Evolutionary conservation across 352 stramenopile species (phyloP).

Genomic region (Globisporangium paroecandrum): DNA sequence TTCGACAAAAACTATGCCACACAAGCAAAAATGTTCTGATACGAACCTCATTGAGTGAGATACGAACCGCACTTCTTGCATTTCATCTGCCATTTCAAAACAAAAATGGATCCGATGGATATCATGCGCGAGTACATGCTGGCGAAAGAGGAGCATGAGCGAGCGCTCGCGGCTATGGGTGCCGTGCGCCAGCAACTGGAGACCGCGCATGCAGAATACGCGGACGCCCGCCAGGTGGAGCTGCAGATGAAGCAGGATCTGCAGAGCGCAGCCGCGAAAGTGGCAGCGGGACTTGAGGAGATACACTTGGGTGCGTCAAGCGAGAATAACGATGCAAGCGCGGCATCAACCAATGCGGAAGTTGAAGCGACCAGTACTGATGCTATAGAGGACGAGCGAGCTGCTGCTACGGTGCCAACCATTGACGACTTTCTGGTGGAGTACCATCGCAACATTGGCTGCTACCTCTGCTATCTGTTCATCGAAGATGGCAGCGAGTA

Average conservation of each 20-base stretch:
- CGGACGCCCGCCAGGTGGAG: constrained; percentile 24
- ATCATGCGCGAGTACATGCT: constrained; percentile 34
- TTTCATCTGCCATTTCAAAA: neutral
- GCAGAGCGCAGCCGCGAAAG: constrained; percentile 4
- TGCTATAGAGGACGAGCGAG: constrained; percentile 1
- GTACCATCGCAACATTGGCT: constrained; percentile 80
- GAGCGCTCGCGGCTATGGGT: constrained; percentile 27
- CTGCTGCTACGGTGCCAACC: neutral
- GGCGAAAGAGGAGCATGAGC: constrained; percentile 40
- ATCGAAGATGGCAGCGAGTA: constrained; percentile 18
- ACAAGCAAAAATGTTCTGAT: too few species aligned
- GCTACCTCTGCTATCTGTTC: constrained; percentile 72
- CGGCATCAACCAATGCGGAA: constrained; percentile 11
- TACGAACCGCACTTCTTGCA: neutral
- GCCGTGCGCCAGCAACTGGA: constrained; percentile 22
- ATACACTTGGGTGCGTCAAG: constrained; percentile 4
- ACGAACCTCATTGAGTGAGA: neutral
- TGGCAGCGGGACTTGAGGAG: constrained; percentile 8
- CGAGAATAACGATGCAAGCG: neutral
- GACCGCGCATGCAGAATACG: constrained; percentile 25
- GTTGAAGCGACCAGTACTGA: constrained; percentile 14
- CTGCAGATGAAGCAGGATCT: constrained; percentile 15
- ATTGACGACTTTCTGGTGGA: constrained; percentile 49
- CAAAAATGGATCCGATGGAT: constrained; percentile 9
- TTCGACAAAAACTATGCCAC: too few species aligned